Percentiles rank a stretch among this genome's conserved stretches.
phyloP scores from a whole-genome alignment of 805 yeast species.

The Candida hungchunana region DNA sequence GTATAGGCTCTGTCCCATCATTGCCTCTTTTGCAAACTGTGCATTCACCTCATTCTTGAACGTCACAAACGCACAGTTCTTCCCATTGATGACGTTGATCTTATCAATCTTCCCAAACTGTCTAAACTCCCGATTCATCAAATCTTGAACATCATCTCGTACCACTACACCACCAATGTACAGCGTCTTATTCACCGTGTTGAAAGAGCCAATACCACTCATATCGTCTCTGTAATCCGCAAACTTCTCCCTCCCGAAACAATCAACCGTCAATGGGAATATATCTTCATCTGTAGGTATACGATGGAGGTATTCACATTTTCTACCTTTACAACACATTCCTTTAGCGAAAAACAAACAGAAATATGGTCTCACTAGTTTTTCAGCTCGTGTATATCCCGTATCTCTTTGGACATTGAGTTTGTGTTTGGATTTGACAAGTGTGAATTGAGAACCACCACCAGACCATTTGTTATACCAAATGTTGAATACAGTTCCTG shows the following conservation, averaged over 20 bases:
- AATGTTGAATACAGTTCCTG: slow-evolving; percentile 75
- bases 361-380: slow-evolving; percentile 41
- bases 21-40: slow-evolving; percentile 93
- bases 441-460: slow-evolving; percentile 35
- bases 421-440: slow-evolving; percentile 51
- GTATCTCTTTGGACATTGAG: slow-evolving; percentile 60
- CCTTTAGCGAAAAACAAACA: slow-evolving; percentile 91
- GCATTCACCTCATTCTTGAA: slow-evolving; percentile 68
- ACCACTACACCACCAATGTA: slow-evolving; percentile 62
- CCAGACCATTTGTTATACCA: slow-evolving; percentile 90
- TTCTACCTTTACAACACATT: slow-evolving; percentile 71
- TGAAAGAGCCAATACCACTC: slow-evolving; percentile 88
- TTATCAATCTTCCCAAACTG: slow-evolving; percentile 76
- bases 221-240: slow-evolving; percentile 83
- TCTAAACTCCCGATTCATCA: slow-evolving; percentile 47
- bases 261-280: slow-evolving; percentile 65
- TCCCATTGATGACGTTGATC: slow-evolving; percentile 53
- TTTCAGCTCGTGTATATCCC: slow-evolving; percentile 72
- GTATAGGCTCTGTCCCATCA: slow-evolving; percentile 76
- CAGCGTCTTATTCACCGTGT: slow-evolving; percentile 63
- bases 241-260: slow-evolving; percentile 89
- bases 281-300: slow-evolving; percentile 61
- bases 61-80: slow-evolving; percentile 76
- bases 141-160: slow-evolving; percentile 34
- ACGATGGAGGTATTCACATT: slow-evolving; percentile 76